These are phyloP conservation scores for Batrachochytrium dendrobatidis DNA, from an alignment of 371 early-diverging fungal species.

Conservation along the genomic window DNA sequence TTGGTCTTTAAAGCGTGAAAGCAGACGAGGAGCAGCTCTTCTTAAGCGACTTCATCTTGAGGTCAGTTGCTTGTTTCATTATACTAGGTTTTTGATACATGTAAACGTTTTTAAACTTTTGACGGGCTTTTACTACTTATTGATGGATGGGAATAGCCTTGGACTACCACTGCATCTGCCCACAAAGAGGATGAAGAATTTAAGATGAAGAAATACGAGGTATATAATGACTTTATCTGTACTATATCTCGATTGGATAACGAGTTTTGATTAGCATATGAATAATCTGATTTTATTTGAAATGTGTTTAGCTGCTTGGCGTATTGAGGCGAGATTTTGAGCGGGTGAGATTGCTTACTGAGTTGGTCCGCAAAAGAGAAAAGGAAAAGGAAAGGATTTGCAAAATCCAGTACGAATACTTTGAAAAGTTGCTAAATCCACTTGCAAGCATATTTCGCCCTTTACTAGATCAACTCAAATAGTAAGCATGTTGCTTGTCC, in stretches of 20 bases:
- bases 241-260: conserved; percentile 5
- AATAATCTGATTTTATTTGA: conserved; percentile 7
- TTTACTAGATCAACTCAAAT: conserved; percentile 56
- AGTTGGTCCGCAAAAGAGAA: conserved; percentile 83
- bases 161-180: conserved; percentile 80
- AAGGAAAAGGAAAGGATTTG: conserved; percentile 64
- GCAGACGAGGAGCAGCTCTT: conserved; percentile 82
- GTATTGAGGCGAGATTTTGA: conserved; percentile 77
- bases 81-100: conserved; percentile 1
- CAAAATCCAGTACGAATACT: conserved; percentile 55
- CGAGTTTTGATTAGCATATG: background rate
- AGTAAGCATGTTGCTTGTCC: conserved; percentile 27
- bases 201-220: conserved; percentile 55
- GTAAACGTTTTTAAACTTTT: background rate
- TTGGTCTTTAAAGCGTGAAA: conserved; percentile 89
- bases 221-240: conserved; percentile 7
- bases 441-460: conserved; percentile 56
- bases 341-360: conserved; percentile 73
- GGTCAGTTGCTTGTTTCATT: too few species aligned
- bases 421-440: conserved; percentile 66
- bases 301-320: background rate
- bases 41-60: conserved; percentile 92
- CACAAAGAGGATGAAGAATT: conserved; percentile 72
- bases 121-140: background rate
- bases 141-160: conserved; percentile 52